Evolutionary conservation across 2,329 filamentous ascomycete genomes (phyloP).

Genomic region (Orbilia quercus): DNA sequence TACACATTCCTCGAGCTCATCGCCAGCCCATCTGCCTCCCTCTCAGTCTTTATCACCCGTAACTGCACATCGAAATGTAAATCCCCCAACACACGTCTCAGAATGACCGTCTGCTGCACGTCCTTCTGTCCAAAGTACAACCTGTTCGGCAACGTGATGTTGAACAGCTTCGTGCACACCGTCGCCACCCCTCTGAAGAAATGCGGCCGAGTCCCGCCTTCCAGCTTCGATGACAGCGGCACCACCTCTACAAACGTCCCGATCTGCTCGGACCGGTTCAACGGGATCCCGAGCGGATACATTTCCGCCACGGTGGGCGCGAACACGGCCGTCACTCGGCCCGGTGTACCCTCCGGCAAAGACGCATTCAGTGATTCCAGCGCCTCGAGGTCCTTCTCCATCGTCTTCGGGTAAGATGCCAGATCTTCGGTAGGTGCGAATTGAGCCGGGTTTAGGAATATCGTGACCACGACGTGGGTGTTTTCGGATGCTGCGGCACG

Average conservation of each 20-base stretch:
- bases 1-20: conserved; percentile 95
- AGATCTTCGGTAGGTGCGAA: conserved; percentile 92
- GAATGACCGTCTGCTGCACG: conserved; percentile 92
- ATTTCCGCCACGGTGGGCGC: conserved; percentile 84
- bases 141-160: conserved; percentile 79
- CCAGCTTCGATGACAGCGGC: conserved; percentile 81
- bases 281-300: conserved; percentile 82
- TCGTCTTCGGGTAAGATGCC: conserved; percentile 87
- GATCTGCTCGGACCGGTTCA: conserved; percentile 71
- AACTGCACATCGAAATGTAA: conserved; percentile 83
- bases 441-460: conserved; percentile 97
- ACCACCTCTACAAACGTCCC: conserved; percentile 94
- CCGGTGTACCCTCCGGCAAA: conserved; percentile 69
- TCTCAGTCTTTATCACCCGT: conserved; percentile 77
- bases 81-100: conserved; percentile 86
- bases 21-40: conserved; percentile 84
- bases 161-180: conserved; percentile 93
- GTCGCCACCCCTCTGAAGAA: conserved; percentile 98
- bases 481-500: conserved; percentile 85
- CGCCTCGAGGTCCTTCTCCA: conserved; percentile 78
- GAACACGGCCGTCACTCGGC: conserved; percentile 83
- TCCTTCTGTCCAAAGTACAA: conserved; percentile 99
- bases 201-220: conserved; percentile 86
- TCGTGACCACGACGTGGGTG: conserved; percentile 85
- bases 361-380: conserved; percentile 77